These are phyloP conservation scores for Globisporangium paddicum DNA, from an alignment of 352 stramenopile genomes.

Conservation along the genomic window DNA sequence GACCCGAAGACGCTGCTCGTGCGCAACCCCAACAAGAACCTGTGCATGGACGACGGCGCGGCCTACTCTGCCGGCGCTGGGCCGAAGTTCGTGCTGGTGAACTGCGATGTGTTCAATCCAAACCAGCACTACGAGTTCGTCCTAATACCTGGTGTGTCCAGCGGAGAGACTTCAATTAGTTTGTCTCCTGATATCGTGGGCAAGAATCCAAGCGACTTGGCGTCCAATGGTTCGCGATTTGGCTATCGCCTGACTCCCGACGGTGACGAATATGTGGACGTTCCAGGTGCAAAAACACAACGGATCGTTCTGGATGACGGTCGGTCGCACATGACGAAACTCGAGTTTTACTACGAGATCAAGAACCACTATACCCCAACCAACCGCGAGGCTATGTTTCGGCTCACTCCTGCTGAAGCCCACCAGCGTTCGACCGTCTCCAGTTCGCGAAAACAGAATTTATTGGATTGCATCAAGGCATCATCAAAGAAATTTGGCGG, in stretches of 20 bases:
- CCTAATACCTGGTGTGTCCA: conserved; percentile 3
- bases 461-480: neutral
- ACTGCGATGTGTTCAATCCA: conserved; percentile 15
- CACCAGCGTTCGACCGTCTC: neutral
- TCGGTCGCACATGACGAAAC: conserved; percentile 40
- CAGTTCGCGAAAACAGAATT: neutral
- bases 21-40: conserved; percentile 20
- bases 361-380: conserved; percentile 25
- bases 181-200: too few species aligned
- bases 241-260: too few species aligned
- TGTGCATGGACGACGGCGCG: conserved; percentile 33
- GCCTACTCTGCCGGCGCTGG: conserved; percentile 2
- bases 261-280: too few species aligned
- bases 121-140: conserved; percentile 40
- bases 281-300: too few species aligned
- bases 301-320: neutral
- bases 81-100: conserved; percentile 15
- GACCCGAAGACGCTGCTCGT: conserved; percentile 24
- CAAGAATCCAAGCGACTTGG: too few species aligned
- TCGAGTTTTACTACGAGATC: conserved; percentile 51
- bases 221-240: too few species aligned
- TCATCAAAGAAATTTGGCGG: neutral
- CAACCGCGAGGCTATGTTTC: conserved; percentile 15
- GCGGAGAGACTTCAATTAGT: too few species aligned
- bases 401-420: neutral